Conservation (phyloP, 441 rosid genomes). For the Hura crepitans region DNA sequence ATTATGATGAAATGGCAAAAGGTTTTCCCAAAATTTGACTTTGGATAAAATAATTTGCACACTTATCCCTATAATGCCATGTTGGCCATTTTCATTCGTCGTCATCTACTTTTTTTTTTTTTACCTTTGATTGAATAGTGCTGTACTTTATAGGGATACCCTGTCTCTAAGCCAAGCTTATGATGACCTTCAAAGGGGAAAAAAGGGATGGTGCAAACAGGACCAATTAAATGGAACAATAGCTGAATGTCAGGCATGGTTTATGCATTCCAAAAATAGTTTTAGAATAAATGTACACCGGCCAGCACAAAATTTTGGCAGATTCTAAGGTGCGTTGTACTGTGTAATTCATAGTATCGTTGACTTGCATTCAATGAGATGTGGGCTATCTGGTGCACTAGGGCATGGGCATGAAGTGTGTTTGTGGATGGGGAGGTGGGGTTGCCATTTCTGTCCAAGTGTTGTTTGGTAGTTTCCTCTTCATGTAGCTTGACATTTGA, state of each 20-base stretch:
- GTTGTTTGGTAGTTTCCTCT: background rate
- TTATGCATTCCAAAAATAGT: background rate
- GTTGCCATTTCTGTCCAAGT: background rate
- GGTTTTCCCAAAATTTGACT: no score
- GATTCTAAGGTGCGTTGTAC: background rate
- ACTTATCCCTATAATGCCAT: background rate
- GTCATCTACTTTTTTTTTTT: background rate
- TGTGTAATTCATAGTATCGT: background rate
- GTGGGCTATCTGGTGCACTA: background rate
- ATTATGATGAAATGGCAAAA: no score
- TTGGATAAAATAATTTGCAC: no score
- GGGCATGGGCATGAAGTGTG: background rate
- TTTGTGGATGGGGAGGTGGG: background rate
- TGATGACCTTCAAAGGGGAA: background rate
- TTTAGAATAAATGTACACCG: background rate
- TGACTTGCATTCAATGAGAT: background rate
- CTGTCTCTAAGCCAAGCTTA: background rate
- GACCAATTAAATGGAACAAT: background rate
- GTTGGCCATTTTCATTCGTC: background rate
- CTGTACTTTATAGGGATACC: background rate
- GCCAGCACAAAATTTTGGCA: background rate
- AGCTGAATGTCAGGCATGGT: background rate
- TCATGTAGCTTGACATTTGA: background rate
- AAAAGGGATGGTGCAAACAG: constrained; percentile 2
- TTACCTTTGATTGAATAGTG: background rate